Percentiles rank a stretch among this genome's conserved stretches.
Conservation (phyloP, 2,329 filamentous ascomycete species). For the Neophaeococcomyces aloes region DNA sequence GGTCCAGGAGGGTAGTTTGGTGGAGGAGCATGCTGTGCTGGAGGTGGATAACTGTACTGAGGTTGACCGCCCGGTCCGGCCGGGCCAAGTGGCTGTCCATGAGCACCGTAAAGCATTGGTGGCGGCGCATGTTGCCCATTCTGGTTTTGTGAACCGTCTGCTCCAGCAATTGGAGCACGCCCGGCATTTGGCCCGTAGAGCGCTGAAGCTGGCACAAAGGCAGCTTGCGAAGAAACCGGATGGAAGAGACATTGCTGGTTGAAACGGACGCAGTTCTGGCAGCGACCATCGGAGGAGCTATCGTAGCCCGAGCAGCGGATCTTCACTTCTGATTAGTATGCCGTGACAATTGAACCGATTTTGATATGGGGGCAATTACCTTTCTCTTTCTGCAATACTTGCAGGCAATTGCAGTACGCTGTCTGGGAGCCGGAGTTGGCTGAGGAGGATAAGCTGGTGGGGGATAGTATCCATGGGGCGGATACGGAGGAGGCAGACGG, state of each 20-base stretch:
- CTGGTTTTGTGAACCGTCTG: slow-evolving; percentile 24
- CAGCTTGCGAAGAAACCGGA: slow-evolving; percentile 61
- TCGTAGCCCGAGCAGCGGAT: slow-evolving; percentile 69
- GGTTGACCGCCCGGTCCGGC: slow-evolving; percentile 23
- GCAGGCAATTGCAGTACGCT: slow-evolving; percentile 43
- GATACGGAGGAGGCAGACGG: slow-evolving; percentile 31
- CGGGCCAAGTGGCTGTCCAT: slow-evolving; percentile 39
- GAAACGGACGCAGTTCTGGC: slow-evolving; percentile 62
- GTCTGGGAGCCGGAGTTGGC: slow-evolving; percentile 36
- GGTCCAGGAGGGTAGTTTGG: slow-evolving; percentile 19
- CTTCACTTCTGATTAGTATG: slow-evolving; percentile 32
- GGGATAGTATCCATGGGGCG: slow-evolving; percentile 29
- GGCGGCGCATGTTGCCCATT: slow-evolving; percentile 24
- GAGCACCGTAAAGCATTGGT: slow-evolving; percentile 38
- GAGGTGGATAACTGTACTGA: slow-evolving; percentile 31
- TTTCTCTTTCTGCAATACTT: slow-evolving; percentile 43
- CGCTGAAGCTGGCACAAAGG: slow-evolving; percentile 62
- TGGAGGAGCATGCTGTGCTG: slow-evolving; percentile 17
- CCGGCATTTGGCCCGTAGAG: slow-evolving; percentile 43
- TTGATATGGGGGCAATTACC: slow-evolving; percentile 28
- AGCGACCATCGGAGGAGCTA: slow-evolving; percentile 59
- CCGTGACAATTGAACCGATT: neutral
- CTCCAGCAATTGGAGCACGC: slow-evolving; percentile 22
- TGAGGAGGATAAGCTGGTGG: slow-evolving; percentile 30
- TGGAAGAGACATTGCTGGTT: slow-evolving; percentile 70